A percentile compares a stretch with the other conserved stretches of the same genome.
phyloP scores from a whole-genome alignment of 1,284 basidiomycete species.

The Ustilago vetiveriae region DNA sequence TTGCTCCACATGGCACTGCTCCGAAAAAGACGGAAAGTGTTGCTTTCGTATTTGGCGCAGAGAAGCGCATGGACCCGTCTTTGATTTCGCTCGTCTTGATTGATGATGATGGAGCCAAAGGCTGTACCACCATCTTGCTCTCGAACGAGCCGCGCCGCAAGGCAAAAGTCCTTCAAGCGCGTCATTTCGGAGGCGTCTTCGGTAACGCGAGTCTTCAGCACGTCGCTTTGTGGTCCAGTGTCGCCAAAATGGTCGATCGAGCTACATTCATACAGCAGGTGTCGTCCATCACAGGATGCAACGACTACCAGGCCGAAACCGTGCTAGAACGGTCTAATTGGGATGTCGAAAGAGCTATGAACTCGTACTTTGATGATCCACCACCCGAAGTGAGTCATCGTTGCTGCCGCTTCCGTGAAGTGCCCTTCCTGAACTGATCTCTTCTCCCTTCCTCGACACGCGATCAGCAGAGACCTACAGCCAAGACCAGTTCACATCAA shows the following conservation, averaged over 20 bases:
- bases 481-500: conserved; percentile 5
- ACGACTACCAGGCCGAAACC: conserved; percentile 23
- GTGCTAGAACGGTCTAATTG: conserved; percentile 35
- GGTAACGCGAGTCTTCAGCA: too few species aligned
- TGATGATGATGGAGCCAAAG: neutral
- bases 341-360: conserved; percentile 37
- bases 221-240: too few species aligned
- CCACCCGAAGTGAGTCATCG: conserved; percentile 35
- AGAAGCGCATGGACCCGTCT: neutral
- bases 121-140: conserved; percentile 1
- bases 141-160: neutral
- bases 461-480: conserved; percentile 5
- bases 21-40: neutral
- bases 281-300: conserved; percentile 39
- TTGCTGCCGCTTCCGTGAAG: neutral
- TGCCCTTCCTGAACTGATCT: neutral
- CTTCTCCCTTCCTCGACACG: neutral
- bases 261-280: conserved; percentile 29
- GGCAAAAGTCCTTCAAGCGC: neutral
- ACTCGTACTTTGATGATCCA: conserved; percentile 45
- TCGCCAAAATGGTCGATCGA: conserved; percentile 27
- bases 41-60: too few species aligned
- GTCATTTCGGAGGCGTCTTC: neutral
- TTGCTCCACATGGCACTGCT: conserved; percentile 6
- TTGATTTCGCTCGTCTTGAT: neutral